Evolutionary conservation across 305 asterid species (phyloP).

Genomic region (Plantago lanceolata): DNA sequence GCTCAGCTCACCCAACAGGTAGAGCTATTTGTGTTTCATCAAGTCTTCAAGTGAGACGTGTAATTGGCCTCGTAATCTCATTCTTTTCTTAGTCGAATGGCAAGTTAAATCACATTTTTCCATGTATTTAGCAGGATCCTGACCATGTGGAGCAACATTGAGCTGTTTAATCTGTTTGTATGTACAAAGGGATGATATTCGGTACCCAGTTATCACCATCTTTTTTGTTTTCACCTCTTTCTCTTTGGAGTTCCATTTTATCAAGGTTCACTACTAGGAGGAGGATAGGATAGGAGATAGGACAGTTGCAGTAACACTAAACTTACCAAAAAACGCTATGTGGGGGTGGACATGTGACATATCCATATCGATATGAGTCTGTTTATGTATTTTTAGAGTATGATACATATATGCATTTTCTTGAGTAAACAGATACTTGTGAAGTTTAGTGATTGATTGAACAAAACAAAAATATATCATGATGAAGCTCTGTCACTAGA

Average conservation of each 20-base stretch:
- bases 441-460: too few species aligned
- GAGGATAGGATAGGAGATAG: neutral
- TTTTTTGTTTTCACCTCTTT: too few species aligned
- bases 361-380: too few species aligned
- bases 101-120: conserved; percentile 7
- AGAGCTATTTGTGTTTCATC: neutral
- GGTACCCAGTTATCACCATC: neutral
- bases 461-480: too few species aligned
- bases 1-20: conserved; percentile 49
- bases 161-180: neutral
- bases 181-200: neutral
- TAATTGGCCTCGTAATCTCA: too few species aligned
- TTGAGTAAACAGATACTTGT: too few species aligned
- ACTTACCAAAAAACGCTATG: too few species aligned
- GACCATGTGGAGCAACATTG: conserved; percentile 22
- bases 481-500: too few species aligned
- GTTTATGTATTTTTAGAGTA: too few species aligned
- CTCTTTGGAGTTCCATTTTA: neutral
- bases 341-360: too few species aligned
- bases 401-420: too few species aligned
- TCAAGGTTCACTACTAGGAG: too few species aligned
- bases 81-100: neutral
- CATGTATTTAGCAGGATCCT: conserved; percentile 34
- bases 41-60: neutral
- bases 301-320: neutral